Percentiles rank a stretch among this genome's conserved stretches.
phyloP scores from a whole-genome alignment of 345 rosid genomes.

The Melaleuca alternifolia region DNA sequence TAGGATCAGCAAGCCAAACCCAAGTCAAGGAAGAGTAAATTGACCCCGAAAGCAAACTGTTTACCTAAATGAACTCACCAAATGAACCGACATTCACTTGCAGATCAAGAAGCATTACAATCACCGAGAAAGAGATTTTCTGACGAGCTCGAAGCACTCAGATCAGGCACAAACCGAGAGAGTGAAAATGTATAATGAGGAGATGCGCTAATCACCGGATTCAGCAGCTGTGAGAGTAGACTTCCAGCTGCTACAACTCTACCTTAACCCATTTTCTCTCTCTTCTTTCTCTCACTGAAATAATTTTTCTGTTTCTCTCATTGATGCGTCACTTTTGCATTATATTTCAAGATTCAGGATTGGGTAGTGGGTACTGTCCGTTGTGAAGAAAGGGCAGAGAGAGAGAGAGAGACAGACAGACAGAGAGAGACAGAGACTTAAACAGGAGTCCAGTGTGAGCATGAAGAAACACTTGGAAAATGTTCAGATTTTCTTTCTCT shows the following conservation, averaged over 20 bases:
- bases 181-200: not conserved
- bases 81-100: not conserved
- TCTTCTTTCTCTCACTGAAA: slow-evolving; percentile 16
- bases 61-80: not conserved
- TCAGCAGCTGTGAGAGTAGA: slow-evolving; percentile 30
- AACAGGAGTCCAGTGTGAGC: not conserved
- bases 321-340: slow-evolving; percentile 6
- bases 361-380: not conserved
- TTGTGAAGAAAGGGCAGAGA: not conserved
- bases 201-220: not conserved
- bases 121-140: not conserved
- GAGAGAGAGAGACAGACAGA: not conserved
- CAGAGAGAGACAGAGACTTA: not conserved
- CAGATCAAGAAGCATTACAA: not conserved
- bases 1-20: not conserved
- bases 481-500: not conserved
- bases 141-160: not conserved
- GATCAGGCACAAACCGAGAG: not conserved
- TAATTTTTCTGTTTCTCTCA: not conserved
- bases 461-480: not conserved
- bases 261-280: slow-evolving; percentile 1
- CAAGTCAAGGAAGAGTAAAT: not conserved
- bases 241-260: slow-evolving; percentile 35
- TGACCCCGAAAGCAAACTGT: not conserved
- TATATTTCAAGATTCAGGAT: slow-evolving; percentile 14